phyloP scores from a whole-genome alignment of 2,329 filamentous ascomycete genomes.

The Monosporascus ibericus region DNA sequence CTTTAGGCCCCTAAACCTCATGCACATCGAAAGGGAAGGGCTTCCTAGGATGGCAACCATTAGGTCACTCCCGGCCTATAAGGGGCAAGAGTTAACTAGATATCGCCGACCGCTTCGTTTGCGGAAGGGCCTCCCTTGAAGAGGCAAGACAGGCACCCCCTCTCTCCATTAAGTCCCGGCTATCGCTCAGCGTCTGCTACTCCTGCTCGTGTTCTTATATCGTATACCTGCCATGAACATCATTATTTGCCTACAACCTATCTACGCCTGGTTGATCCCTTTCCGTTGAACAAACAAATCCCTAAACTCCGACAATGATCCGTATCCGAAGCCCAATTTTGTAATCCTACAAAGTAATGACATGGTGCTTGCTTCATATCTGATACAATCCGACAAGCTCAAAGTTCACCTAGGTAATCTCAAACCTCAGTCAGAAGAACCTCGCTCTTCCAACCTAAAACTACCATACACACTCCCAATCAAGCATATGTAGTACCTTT shows the following conservation, averaged over 20 bases:
- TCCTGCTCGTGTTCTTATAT: background rate
- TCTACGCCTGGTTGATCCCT: background rate
- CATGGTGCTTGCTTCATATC: background rate
- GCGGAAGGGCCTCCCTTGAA: background rate
- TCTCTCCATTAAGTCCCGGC: no score
- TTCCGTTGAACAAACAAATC: background rate
- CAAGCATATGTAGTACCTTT: background rate
- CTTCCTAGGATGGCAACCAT: no score
- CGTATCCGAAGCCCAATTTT: background rate
- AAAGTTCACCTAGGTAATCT: background rate
- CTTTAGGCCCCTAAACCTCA: no score
- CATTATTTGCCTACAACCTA: background rate
- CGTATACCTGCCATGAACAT: background rate
- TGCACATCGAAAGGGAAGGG: no score
- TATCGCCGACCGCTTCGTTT: background rate
- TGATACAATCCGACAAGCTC: background rate
- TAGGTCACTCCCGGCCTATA: background rate
- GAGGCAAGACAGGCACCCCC: background rate
- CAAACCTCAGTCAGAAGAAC: background rate
- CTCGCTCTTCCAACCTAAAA: background rate
- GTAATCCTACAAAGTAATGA: background rate
- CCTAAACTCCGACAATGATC: background rate
- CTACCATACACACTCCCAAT: background rate
- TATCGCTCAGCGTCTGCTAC: no score
- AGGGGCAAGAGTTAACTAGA: background rate